Evolutionary conservation across 2,329 filamentous ascomycete genomes (phyloP), one percentile per base, ranked within the genome.

Genomic region (Herpomyces periplanetae): DNA sequence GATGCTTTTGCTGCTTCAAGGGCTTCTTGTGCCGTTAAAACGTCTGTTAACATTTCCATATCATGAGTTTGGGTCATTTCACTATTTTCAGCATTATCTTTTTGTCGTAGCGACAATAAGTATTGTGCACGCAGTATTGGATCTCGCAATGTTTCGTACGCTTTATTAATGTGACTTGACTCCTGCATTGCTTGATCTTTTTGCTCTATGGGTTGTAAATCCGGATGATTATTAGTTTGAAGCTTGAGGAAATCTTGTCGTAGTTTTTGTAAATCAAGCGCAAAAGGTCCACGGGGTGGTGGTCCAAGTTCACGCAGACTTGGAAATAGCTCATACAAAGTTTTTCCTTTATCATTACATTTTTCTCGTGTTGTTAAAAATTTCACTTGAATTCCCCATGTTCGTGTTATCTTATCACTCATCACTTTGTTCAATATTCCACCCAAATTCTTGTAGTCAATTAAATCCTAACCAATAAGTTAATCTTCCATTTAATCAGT

Each of bases 311-410:
- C 54, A 3, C 88, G 49, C 3, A 71, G 65, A 13, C 50, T 35
- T 1, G 73, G 71, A 45, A 96, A 96, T 40, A 91, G 55, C 21
- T 60, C 54, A 49, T 88, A 91, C 47, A 75, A 55, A 21, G 60
- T 68, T 26, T 40, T n/a, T n/a, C n/a, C n/a, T n/a, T n/a, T n/a
- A n/a, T n/a, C n/a, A n/a, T n/a, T n/a, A n/a, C n/a, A n/a, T n/a
- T n/a, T n/a, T n/a, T n/a, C n/a, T n/a, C n/a, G n/a, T n/a, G n/a
- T n/a, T n/a, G n/a, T n/a, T n/a, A n/a, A n/a, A n/a, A n/a, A n/a
- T n/a, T n/a, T n/a, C n/a, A n/a, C n/a, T n/a, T n/a, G n/a, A n/a
- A n/a, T n/a, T n/a, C n/a, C n/a, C n/a, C n/a, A n/a, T n/a, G n/a
- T n/a, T n/a, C n/a, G n/a, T n/a, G n/a, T n/a, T n/a, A n/a, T n/a